Conservation (phyloP, 164 flowering plant species). For the Brasenia schreberi region DNA sequence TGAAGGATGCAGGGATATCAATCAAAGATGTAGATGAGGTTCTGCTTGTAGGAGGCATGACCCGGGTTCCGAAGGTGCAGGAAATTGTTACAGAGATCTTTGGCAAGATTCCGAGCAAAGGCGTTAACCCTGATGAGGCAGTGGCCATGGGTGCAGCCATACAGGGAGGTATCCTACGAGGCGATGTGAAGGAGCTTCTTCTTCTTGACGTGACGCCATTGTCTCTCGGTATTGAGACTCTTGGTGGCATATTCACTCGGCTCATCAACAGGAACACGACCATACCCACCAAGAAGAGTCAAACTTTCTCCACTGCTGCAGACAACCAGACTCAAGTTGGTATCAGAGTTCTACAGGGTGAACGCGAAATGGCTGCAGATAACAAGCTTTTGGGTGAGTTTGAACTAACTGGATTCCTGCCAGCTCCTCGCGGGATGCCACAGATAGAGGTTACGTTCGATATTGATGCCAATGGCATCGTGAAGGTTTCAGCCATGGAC, state of each 20-base stretch:
- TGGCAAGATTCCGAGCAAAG: slow-evolving; percentile 26
- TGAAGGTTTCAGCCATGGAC: slow-evolving; percentile 18
- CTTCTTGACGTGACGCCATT: slow-evolving; percentile 31
- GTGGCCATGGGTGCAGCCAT: slow-evolving; percentile 38
- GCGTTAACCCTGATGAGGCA: slow-evolving; percentile 32
- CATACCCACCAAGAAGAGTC: slow-evolving; percentile 31
- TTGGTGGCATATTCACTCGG: slow-evolving; percentile 25
- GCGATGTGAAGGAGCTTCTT: slow-evolving; percentile 30
- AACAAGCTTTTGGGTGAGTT: slow-evolving; percentile 9
- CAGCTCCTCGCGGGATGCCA: slow-evolving; percentile 21
- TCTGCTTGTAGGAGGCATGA: slow-evolving; percentile 29
- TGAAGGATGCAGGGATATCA: slow-evolving; percentile 24
- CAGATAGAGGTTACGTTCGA: slow-evolving; percentile 23
- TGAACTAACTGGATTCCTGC: slow-evolving; percentile 14
- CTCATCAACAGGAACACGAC: slow-evolving; percentile 28
- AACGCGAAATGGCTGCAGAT: slow-evolving; percentile 14
- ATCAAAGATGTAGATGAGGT: slow-evolving; percentile 25
- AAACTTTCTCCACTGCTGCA: slow-evolving; percentile 84
- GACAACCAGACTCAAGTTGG: slow-evolving; percentile 39
- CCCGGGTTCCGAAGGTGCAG: slow-evolving; percentile 28
- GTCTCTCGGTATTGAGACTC: slow-evolving; percentile 30
- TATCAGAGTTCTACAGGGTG: slow-evolving; percentile 14
- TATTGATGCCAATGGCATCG: slow-evolving; percentile 29
- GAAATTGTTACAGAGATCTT: slow-evolving; percentile 19
- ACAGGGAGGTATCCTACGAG: slow-evolving; percentile 24